Base-by-base conservation (phyloP, 768 basidiomycete genomes). In the Trichaptum fuscoviolaceum region DNA sequence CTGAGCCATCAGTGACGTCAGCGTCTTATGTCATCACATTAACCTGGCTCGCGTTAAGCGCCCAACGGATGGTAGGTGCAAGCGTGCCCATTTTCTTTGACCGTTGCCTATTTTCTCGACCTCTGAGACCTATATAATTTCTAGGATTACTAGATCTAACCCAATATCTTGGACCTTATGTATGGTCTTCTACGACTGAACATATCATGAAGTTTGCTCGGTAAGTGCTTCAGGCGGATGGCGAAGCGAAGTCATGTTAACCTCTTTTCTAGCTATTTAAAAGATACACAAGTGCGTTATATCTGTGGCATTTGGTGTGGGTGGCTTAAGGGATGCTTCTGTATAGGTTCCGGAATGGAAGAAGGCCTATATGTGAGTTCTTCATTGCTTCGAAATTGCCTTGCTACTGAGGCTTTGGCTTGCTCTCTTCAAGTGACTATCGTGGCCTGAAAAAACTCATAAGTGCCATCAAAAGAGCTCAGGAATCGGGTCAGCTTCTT, bases 271-370 rank as follows among this genome's bases (percentile, higher is more conserved):
- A 91, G 90, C 68, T 87, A 90, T 74, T 78, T 91, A n/a, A 79
- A 85, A 69, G 88, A 91, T 71, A 87, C 85, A 0, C 88, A 89
- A 81, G 90, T 85, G 68, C 60, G 73, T 66, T n/a, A 35, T 17
- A 17, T 2, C 30, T 8, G 34, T n/a, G 20, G 17, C 34, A 35
- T 18, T 42, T 34, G 63, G 52, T 42, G 59, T 2, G 62, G 18
- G 8, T 25, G 34, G 64, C 61, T 69, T 62, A 58, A 27, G 27
- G 65, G 30, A 35, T 24, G 26, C 34, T 65, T 15, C 65, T 65
- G 65, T 52, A 7, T 61, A 92, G 91, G 86, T 83, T 34, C 86
- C 89, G 1, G 91, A 92, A 76, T 93, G 88, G 88, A 86, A 86
- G 69, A 84, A 80, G 69, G 87, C 85, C 1, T 88, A 90, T 72